Evolutionary conservation across 2,329 filamentous ascomycete species (phyloP), one percentile per base, ranked within the genome.

Genomic region (Calonectria pseudoreteaudii): DNA sequence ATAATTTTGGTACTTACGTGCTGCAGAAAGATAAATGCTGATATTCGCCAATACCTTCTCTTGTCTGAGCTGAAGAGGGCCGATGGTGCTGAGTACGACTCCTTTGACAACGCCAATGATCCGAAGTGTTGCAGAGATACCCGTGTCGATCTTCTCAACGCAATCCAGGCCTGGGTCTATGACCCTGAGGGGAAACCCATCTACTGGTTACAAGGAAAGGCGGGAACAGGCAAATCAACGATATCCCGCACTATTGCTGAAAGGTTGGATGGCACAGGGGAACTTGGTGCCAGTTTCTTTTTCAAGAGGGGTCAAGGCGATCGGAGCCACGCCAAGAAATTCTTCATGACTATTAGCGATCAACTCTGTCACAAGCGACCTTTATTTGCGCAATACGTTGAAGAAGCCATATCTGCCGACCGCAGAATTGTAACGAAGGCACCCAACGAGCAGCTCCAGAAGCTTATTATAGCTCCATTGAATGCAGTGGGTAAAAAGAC

Each of bases 171-270:
- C 4, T 86, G 83, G 85, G 76, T 71, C 4, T 66, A 78, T 1
- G 68, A 80, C 18, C 71, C 70, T 7, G 16, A 75, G 7, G 50
- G 68, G 23, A 70, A 82, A 38, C 23, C 74, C 20, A 79, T 86
- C 4, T 84, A 84, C 70, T 86, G 82, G 84, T 78, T 86, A 1
- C 82, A 82, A 11, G 84, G 84, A 4, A 84, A 85, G 77, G 84
- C 84, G 14, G 84, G 85, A 0, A 86, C 82, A 0, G 84, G 84
- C 11, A 86, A 86, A 64, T 86, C 84, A 0, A 86, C 84, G 8
- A 83, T 86, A 1, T 81, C 83, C 9, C 83, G 81, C 0, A 85
- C 83, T 0, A 34, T 85, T 3, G 82, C 83, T 30, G 26, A 38
- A 14, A 31, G 11, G 0, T 20, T 70, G 10, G 58, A 20, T 1